These are phyloP conservation scores for Aspergillus uvarum DNA, from an alignment of 2,329 filamentous ascomycete genomes.

Conservation along the genomic window DNA sequence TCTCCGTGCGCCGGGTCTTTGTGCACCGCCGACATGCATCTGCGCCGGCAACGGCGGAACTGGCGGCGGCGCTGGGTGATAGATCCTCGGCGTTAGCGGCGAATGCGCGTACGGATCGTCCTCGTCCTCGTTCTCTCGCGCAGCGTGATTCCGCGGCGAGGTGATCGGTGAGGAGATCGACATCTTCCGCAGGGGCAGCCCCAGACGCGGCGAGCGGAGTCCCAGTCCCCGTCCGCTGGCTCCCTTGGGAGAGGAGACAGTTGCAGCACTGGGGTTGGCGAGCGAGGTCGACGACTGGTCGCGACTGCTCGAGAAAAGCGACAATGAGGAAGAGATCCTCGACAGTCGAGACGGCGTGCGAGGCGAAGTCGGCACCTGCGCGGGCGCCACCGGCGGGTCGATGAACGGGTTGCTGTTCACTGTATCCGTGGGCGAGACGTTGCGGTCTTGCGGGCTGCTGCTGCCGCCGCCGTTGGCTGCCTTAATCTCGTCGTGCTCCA, in stretches of 20 bases:
- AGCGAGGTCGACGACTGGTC: too few relatives aligned
- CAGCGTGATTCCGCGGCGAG: conserved; percentile 50
- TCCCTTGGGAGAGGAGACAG: conserved; percentile 7
- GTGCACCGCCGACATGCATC: not conserved
- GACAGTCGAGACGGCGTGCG: not conserved
- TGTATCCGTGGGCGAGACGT: conserved; percentile 18
- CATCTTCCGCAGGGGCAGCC: conserved; percentile 51
- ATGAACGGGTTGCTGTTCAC: conserved; percentile 23
- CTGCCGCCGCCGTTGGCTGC: conserved; percentile 21
- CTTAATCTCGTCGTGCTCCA: conserved; percentile 70
- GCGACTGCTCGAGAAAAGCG: not conserved
- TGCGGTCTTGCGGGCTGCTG: conserved; percentile 32
- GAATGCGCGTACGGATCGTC: conserved; percentile 46
- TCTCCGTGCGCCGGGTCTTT: too few relatives aligned
- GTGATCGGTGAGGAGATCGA: conserved; percentile 58
- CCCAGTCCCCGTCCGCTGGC: conserved; percentile 25
- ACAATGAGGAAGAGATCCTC: not conserved
- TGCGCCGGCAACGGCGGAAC: not conserved
- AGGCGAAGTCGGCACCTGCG: too few relatives aligned
- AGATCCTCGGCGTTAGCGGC: not conserved
- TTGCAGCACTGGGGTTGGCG: conserved; percentile 17
- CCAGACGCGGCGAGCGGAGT: conserved; percentile 40
- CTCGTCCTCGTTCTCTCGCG: conserved; percentile 53
- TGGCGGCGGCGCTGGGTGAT: not conserved
- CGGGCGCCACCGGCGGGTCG: conserved; percentile 3